Conservation (phyloP, 768 basidiomycete species). For the Mycena alexandri region DNA sequence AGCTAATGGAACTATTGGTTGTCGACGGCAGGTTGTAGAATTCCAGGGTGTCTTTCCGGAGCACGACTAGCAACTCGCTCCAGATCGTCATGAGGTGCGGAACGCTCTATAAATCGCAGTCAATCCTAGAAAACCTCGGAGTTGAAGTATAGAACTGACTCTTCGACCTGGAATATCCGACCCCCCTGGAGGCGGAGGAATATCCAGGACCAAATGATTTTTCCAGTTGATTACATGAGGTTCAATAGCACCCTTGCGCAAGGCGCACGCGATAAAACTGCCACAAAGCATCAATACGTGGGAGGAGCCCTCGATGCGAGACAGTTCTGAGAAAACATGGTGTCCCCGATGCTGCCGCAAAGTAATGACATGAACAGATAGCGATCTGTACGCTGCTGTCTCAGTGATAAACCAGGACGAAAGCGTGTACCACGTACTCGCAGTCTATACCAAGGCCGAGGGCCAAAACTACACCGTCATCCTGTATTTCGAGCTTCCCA, state of each 20-base stretch:
- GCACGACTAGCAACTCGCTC: conserved; percentile 1
- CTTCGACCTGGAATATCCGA: conserved; percentile 17
- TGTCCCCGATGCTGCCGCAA: not conserved
- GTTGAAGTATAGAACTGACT: conserved; percentile 1
- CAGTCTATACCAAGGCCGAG: no score
- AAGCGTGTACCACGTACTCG: no score
- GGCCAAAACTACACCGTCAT: no score
- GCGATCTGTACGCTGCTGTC: no score
- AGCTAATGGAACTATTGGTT: no score
- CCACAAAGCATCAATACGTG: conserved; percentile 30
- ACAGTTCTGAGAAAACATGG: conserved; percentile 15
- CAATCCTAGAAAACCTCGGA: no score
- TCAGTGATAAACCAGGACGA: no score
- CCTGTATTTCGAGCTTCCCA: no score
- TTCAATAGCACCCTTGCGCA: not conserved
- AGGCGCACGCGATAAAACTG: conserved; percentile 16
- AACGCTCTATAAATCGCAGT: conserved; percentile 13
- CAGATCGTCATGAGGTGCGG: conserved; percentile 21
- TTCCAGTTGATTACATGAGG: conserved; percentile 27
- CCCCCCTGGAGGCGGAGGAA: conserved; percentile 12
- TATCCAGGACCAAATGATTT: not conserved
- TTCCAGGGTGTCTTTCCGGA: no score
- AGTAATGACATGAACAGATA: conserved; percentile 16
- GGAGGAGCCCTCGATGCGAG: conserved; percentile 14
- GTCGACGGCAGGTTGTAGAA: no score